Conservation (phyloP, 148 eudicot species). For the Rhododendron ovatum region DNA sequence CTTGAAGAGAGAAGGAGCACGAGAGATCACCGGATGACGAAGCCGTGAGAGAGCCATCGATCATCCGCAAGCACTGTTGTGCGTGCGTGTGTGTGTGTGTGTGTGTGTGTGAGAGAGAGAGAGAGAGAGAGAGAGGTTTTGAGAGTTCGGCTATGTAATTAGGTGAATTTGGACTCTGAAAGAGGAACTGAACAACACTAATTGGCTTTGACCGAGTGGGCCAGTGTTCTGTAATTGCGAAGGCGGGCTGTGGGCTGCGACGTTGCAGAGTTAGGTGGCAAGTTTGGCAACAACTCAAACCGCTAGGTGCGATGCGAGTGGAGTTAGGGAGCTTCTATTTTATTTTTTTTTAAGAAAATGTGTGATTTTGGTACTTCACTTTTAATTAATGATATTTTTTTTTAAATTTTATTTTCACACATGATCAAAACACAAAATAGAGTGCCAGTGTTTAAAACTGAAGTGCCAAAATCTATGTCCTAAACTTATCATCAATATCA, state of each 20-base stretch:
- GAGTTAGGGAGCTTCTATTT: neutral
- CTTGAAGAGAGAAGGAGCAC: conserved; percentile 45
- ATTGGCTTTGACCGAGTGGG: neutral
- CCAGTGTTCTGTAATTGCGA: neutral
- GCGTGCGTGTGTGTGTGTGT: too few relatives aligned
- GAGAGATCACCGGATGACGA: conserved; percentile 55
- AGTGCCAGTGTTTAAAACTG: too few relatives aligned
- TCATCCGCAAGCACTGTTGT: conserved; percentile 5
- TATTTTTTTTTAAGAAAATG: too few relatives aligned
- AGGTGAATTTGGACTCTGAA: neutral
- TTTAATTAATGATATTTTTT: too few relatives aligned
- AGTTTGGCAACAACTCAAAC: neutral
- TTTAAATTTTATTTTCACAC: too few relatives aligned
- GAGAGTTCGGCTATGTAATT: neutral
- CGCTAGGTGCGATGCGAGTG: neutral
- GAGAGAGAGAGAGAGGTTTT: neutral
- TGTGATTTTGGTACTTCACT: too few relatives aligned
- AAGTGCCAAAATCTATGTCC: too few relatives aligned
- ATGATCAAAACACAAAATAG: too few relatives aligned
- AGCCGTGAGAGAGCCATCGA: conserved; percentile 74
- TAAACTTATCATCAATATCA: too few relatives aligned
- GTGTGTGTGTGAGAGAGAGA: neutral
- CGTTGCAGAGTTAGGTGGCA: neutral
- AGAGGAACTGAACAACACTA: neutral
- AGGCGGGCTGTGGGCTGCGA: neutral